Conservation (phyloP, 75 land plant species). For the Sequoiadendron giganteum region DNA sequence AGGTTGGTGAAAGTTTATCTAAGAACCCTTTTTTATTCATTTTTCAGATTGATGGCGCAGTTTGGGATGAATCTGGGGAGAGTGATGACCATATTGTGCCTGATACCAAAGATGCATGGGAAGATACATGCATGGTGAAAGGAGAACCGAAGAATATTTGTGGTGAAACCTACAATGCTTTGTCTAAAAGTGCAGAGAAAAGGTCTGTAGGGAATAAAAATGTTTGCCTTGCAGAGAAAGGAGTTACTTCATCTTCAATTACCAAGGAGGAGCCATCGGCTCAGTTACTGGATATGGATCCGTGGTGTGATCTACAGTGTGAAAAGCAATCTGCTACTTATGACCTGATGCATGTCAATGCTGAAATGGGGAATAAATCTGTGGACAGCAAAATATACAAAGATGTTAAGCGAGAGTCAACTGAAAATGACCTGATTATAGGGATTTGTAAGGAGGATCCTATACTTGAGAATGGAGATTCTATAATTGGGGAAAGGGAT, state of each 20-base stretch:
- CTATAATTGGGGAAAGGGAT: conserved; percentile 18
- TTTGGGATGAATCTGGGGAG: conserved; percentile 48
- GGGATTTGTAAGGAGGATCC: conserved; percentile 9
- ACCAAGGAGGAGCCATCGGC: conserved; percentile 7
- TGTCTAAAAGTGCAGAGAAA: background rate
- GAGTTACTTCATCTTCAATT: background rate
- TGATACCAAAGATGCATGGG: conserved; percentile 19
- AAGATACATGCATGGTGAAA: conserved; percentile 16
- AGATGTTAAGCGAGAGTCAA: conserved; percentile 6
- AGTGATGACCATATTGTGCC: conserved; percentile 58
- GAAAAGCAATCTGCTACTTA: background rate
- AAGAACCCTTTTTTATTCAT: background rate
- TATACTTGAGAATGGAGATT: conserved; percentile 5
- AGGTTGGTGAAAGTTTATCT: background rate
- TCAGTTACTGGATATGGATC: conserved; percentile 12
- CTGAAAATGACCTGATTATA: conserved; percentile 10
- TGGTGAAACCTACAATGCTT: conserved; percentile 5
- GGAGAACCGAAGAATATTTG: conserved; percentile 24
- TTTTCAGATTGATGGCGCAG: conserved; percentile 49
- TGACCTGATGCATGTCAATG: background rate
- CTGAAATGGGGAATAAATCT: conserved; percentile 6
- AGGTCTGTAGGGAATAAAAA: background rate
- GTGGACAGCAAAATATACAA: background rate
- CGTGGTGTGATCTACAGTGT: conserved; percentile 15
- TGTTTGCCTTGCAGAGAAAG: background rate